These are phyloP conservation scores for Arctostaphylos glauca DNA, from an alignment of 148 eudicot species.

Conservation along the genomic window DNA sequence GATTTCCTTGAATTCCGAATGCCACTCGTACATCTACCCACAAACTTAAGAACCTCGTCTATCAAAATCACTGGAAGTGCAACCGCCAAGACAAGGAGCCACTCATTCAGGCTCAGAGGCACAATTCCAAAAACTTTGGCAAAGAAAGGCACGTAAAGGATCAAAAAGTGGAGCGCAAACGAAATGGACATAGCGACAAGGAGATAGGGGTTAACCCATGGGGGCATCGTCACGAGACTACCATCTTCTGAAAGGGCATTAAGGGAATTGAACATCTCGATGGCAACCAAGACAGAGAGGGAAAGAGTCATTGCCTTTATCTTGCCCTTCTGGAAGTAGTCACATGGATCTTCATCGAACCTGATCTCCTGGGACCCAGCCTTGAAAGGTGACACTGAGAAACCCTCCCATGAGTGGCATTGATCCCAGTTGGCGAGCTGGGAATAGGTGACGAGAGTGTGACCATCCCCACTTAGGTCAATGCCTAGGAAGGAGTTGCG, in stretches of 20 bases:
- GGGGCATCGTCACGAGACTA: slow-evolving; percentile 47
- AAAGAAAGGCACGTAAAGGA: slow-evolving; percentile 48
- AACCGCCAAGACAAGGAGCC: slow-evolving; percentile 46
- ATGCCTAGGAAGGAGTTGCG: slow-evolving; percentile 44
- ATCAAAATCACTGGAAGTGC: slow-evolving; percentile 40
- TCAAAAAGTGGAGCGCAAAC: slow-evolving; percentile 47
- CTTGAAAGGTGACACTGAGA: slow-evolving; percentile 38
- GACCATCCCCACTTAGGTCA: slow-evolving; percentile 49
- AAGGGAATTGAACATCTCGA: slow-evolving; percentile 56
- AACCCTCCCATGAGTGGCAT: slow-evolving; percentile 39
- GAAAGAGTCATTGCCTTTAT: slow-evolving; percentile 53
- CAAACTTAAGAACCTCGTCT: slow-evolving; percentile 25
- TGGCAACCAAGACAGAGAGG: slow-evolving; percentile 46
- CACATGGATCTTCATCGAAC: slow-evolving; percentile 40
- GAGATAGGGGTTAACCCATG: slow-evolving; percentile 52
- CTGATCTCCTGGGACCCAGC: slow-evolving; percentile 31
- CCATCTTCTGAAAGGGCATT: slow-evolving; percentile 53
- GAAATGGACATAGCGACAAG: slow-evolving; percentile 53
- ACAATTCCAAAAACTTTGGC: slow-evolving; percentile 48
- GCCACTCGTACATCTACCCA: slow-evolving; percentile 17
- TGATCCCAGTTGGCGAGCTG: slow-evolving; percentile 51
- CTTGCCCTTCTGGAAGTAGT: slow-evolving; percentile 42
- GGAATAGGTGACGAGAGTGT: slow-evolving; percentile 41
- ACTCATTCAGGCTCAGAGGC: slow-evolving; percentile 51
- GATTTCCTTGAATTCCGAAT: background rate